phyloP scores from a whole-genome alignment of 1,284 basidiomycete genomes.

The Pseudozyma sp. region DNA sequence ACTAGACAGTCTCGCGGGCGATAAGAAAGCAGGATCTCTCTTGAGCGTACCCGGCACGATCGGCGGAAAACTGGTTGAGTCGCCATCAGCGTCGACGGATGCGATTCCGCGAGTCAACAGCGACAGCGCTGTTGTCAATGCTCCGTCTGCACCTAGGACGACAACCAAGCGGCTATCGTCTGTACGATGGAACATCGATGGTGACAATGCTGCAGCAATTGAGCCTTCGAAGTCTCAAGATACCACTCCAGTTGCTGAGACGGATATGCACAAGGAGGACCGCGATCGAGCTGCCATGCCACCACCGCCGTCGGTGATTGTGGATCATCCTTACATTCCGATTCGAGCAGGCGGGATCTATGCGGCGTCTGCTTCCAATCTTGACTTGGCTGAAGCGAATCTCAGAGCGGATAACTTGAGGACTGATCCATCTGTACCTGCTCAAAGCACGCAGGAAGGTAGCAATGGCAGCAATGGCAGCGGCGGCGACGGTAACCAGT shows the following conservation, averaged over 20 bases:
- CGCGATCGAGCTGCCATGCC: constrained; percentile 36
- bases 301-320: constrained; percentile 37
- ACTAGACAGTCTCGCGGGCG: constrained; percentile 1
- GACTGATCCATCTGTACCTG: neutral
- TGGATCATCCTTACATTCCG: constrained; percentile 39
- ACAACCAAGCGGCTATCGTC: constrained; percentile 32
- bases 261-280: constrained; percentile 10
- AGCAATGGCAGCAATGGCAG: neutral
- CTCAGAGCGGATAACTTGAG: neutral
- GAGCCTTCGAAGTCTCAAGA: constrained; percentile 8
- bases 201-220: neutral
- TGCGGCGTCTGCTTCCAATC: constrained; percentile 21
- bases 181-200: constrained; percentile 40
- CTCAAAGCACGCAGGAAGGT: too few species aligned
- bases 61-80: constrained; percentile 18
- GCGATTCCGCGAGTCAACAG: constrained; percentile 15
- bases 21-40: constrained; percentile 8
- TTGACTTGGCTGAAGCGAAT: constrained; percentile 2
- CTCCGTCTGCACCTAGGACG: constrained; percentile 2
- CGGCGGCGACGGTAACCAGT: neutral
- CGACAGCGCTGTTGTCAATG: constrained; percentile 6
- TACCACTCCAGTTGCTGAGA: constrained; percentile 14
- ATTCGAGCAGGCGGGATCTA: constrained; percentile 38
- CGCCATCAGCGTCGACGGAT: constrained; percentile 31
- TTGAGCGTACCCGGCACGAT: constrained; percentile 22